Percentiles rank a stretch among this genome's conserved stretches.
These are phyloP conservation scores for Fistulinella cinereoalba DNA, from an alignment of 1,284 basidiomycete genomes.

Conservation along the genomic window DNA sequence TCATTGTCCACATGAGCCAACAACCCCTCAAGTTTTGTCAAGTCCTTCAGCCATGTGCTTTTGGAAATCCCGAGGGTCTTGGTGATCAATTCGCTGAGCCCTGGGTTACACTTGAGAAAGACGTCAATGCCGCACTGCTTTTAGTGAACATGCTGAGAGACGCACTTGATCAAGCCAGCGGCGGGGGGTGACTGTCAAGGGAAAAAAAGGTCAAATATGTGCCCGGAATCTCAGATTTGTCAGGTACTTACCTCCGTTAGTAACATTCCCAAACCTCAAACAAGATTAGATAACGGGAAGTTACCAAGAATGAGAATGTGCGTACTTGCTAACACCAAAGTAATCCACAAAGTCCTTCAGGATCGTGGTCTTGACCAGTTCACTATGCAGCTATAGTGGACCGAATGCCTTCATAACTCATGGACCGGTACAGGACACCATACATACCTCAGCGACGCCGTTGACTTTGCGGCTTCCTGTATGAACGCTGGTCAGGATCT, in stretches of 20 bases:
- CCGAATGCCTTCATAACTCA: neutral
- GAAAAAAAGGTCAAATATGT: conserved; percentile 2
- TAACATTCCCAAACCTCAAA: conserved; percentile 72
- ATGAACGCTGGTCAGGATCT: neutral
- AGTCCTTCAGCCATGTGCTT: conserved; percentile 76
- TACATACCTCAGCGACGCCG: conserved; percentile 86
- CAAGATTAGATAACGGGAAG: conserved; percentile 11
- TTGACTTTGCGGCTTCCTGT: conserved; percentile 82
- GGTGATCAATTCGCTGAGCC: conserved; percentile 79
- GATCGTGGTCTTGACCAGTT: conserved; percentile 75
- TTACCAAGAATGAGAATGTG: neutral
- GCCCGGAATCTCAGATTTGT: conserved; percentile 15
- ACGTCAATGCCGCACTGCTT: conserved; percentile 6
- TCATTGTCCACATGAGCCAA: conserved; percentile 67
- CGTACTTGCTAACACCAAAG: conserved; percentile 73
- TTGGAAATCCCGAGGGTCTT: conserved; percentile 76
- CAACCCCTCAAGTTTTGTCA: conserved; percentile 67
- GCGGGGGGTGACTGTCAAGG: conserved; percentile 65
- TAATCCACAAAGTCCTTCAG: conserved; percentile 91
- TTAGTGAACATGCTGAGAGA: neutral
- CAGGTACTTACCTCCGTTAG: conserved; percentile 75
- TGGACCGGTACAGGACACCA: neutral
- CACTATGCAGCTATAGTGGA: conserved; percentile 58
- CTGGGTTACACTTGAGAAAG: conserved; percentile 73
- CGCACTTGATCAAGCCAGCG: conserved; percentile 81